phyloP scores from a whole-genome alignment of 805 yeast genomes.

The Saccharomycopsis sp. region DNA sequence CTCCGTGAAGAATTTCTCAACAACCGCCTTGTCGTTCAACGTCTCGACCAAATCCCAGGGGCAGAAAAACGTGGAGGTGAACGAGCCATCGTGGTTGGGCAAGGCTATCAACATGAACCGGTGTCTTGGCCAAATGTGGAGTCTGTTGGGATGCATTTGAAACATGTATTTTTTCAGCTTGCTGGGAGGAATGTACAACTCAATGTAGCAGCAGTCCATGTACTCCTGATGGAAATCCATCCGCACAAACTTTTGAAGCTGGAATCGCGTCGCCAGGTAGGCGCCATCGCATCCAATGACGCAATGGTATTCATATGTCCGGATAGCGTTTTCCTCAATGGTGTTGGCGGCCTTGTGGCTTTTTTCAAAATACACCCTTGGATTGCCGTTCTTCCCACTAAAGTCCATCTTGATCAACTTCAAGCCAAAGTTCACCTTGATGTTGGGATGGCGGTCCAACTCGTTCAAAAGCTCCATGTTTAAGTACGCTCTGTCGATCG shows the following conservation, averaged over 20 bases:
- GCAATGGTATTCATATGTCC: slow-evolving; percentile 37
- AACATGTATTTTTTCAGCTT: slow-evolving; percentile 30
- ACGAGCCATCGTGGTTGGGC: slow-evolving; percentile 77
- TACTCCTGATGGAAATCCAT: slow-evolving; percentile 70
- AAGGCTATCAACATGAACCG: slow-evolving; percentile 84
- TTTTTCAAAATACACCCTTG: slow-evolving; percentile 22
- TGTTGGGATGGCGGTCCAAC: slow-evolving; percentile 38
- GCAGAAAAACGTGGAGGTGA: slow-evolving; percentile 83
- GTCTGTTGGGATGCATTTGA: slow-evolving; percentile 58
- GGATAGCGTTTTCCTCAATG: slow-evolving; percentile 22
- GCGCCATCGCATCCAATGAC: slow-evolving; percentile 85
- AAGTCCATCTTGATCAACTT: slow-evolving; percentile 42
- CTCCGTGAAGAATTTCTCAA: slow-evolving; percentile 43
- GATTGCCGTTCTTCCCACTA: slow-evolving; percentile 20
- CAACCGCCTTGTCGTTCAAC: slow-evolving; percentile 35
- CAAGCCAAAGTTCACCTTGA: slow-evolving; percentile 44
- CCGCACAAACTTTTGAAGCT: slow-evolving; percentile 54
- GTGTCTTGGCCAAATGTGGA: slow-evolving; percentile 90
- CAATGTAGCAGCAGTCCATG: slow-evolving; percentile 77
- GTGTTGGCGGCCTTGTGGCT: slow-evolving; percentile 14
- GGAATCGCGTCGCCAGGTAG: slow-evolving; percentile 61
- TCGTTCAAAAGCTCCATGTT: slow-evolving; percentile 61
- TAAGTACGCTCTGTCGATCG: slow-evolving; percentile 68
- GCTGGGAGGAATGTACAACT: slow-evolving; percentile 62
- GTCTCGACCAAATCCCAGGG: slow-evolving; percentile 62